These are phyloP conservation scores for Hanseniaspora vineae DNA, from an alignment of 805 yeast genomes.

Conservation along the genomic window DNA sequence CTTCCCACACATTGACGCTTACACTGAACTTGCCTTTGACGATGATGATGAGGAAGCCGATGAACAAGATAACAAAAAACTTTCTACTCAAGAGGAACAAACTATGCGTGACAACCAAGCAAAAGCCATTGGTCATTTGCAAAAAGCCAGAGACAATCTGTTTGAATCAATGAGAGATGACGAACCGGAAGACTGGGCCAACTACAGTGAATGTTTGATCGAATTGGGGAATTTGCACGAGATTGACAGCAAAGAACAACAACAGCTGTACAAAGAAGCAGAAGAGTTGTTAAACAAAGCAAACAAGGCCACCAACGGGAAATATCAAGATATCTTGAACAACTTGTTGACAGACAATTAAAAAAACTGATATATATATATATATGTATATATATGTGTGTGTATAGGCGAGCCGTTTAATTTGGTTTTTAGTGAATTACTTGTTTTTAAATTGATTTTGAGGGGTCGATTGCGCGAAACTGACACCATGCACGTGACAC, in stretches of 20 bases:
- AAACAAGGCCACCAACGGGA: conserved; percentile 69
- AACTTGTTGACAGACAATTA: conserved; percentile 24
- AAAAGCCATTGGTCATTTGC: conserved; percentile 35
- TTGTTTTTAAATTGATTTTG: too few species aligned
- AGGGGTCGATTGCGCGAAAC: too few species aligned
- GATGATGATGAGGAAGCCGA: conserved; percentile 15
- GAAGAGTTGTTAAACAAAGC: conserved; percentile 57
- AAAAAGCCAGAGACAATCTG: conserved; percentile 44
- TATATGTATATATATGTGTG: too few species aligned
- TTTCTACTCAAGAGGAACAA: conserved; percentile 14
- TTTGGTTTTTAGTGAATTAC: too few species aligned
- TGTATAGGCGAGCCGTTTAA: too few species aligned
- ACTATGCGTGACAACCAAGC: conserved; percentile 27
- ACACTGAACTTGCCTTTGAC: conserved; percentile 39
- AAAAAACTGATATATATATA: too few species aligned
- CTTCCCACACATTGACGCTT: conserved; percentile 44
- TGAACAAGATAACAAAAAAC: conserved; percentile 13
- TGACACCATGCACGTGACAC: too few species aligned
- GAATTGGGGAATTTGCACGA: conserved; percentile 64
- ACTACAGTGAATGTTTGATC: conserved; percentile 76
- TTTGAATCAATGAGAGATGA: conserved; percentile 50
- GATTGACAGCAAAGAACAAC: conserved; percentile 55
- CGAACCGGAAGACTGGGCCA: conserved; percentile 72
- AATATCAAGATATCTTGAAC: conserved; percentile 50
- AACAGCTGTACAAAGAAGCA: conserved; percentile 51